Evolutionary conservation across 805 yeast genomes (phyloP).

Genomic region (Myxozyma vanderwaltii): DNA sequence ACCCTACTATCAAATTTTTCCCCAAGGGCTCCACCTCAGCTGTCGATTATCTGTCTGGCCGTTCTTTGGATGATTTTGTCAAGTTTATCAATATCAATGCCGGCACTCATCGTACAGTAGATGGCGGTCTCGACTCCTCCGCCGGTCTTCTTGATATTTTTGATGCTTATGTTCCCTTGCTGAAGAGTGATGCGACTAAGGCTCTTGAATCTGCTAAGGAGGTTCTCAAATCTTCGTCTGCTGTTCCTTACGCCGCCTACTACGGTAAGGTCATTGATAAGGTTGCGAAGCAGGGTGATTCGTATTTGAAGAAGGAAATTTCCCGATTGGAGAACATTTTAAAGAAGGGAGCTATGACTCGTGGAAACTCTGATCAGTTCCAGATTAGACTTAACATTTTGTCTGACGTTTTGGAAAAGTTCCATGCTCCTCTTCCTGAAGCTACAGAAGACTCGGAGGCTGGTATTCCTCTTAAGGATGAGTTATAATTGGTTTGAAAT

Average conservation of each 20-base stretch:
- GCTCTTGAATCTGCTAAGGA: slow-evolving; percentile 46
- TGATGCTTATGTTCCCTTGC: slow-evolving; percentile 40
- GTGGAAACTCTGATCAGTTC: slow-evolving; percentile 54
- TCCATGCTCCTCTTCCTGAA: slow-evolving; percentile 9
- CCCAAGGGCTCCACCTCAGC: slow-evolving; percentile 48
- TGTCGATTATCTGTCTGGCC: slow-evolving; percentile 53
- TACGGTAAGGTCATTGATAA: slow-evolving; percentile 41
- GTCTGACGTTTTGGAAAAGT: slow-evolving; percentile 38
- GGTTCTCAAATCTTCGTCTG: slow-evolving; percentile 33
- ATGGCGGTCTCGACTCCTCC: slow-evolving; percentile 46
- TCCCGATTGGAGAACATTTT: slow-evolving; percentile 51
- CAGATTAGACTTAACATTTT: slow-evolving; percentile 56
- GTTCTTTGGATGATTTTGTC: slow-evolving; percentile 54
- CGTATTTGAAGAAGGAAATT: slow-evolving; percentile 51
- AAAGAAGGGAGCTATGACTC: slow-evolving; percentile 43
- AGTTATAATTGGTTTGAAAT: slow-evolving; percentile 7
- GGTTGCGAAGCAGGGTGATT: slow-evolving; percentile 37
- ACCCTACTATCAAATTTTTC: slow-evolving; percentile 61
- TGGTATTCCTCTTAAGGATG: slow-evolving; percentile 18
- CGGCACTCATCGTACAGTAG: slow-evolving; percentile 46
- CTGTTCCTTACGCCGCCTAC: slow-evolving; percentile 25
- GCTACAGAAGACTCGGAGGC: background rate
- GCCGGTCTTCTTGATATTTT: slow-evolving; percentile 50
- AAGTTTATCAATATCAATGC: slow-evolving; percentile 50
- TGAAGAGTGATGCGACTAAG: slow-evolving; percentile 39